Conservation (phyloP, 2,329 filamentous ascomycete species). For the Trichoderma lentiforme region DNA sequence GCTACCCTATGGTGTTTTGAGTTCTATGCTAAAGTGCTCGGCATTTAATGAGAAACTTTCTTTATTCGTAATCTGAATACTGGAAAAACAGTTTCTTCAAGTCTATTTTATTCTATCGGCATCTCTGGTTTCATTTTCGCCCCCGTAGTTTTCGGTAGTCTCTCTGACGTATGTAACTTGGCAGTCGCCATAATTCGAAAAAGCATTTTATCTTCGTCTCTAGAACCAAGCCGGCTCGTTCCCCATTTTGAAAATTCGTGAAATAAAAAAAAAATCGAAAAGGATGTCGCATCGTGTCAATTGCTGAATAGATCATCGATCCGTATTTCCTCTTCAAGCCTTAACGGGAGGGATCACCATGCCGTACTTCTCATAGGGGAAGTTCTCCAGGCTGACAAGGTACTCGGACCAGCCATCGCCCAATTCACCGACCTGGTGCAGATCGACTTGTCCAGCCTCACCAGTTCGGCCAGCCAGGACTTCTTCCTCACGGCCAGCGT, state of each 20-base stretch:
- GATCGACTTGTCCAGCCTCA: slow-evolving; percentile 55
- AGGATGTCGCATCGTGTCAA: background rate
- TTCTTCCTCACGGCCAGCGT: slow-evolving; percentile 69
- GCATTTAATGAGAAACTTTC: background rate
- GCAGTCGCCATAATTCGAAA: background rate
- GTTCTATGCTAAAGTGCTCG: background rate
- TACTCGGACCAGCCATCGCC: slow-evolving; percentile 62
- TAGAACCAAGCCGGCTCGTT: background rate
- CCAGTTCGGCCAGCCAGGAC: slow-evolving; percentile 81
- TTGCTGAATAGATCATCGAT: background rate
- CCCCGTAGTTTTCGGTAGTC: background rate
- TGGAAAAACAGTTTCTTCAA: background rate
- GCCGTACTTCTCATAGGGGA: slow-evolving; percentile 58
- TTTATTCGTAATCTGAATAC: background rate
- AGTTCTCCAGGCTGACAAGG: slow-evolving; percentile 47
- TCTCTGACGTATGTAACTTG: background rate
- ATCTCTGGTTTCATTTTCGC: background rate
- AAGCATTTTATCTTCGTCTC: background rate
- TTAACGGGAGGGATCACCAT: slow-evolving; percentile 43
- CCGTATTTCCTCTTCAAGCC: background rate
- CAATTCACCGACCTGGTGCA: slow-evolving; percentile 54
- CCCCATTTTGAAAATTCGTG: background rate
- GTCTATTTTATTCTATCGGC: background rate
- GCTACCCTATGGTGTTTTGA: background rate
- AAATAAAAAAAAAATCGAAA: background rate